Conservation (phyloP, 495 filamentous ascomycete species). For the Barbatosphaeria neglecta region DNA sequence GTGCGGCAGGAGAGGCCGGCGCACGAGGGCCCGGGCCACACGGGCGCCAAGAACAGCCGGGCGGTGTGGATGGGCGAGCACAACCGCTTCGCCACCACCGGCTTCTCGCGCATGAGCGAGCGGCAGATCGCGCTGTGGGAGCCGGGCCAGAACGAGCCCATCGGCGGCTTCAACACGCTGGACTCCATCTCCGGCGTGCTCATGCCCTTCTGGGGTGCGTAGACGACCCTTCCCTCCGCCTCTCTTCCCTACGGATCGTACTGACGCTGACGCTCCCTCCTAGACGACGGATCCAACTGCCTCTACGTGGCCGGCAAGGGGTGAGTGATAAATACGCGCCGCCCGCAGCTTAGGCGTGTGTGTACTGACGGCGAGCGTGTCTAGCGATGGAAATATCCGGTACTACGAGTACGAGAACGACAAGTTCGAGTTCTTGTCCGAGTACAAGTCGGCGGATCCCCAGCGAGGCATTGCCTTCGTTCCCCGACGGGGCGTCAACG, state of each 20-base stretch:
- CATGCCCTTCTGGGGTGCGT: conserved; percentile 93
- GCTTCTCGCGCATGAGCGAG: conserved; percentile 97
- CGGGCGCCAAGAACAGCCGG: conserved; percentile 92
- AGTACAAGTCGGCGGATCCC: conserved; percentile 90
- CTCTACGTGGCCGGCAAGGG: conserved; percentile 94
- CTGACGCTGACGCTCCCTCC: conserved; percentile 14
- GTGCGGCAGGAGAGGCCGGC: conserved; percentile 81
- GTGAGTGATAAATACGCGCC: conserved; percentile 36
- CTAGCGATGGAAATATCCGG: conserved; percentile 91
- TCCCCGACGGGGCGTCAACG: conserved; percentile 88
- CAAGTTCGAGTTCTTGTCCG: conserved; percentile 90
- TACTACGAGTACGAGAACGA: conserved; percentile 97
- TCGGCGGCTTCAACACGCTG: conserved; percentile 76
- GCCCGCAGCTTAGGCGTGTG: background rate
- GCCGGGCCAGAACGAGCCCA: conserved; percentile 69
- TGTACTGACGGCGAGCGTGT: background rate
- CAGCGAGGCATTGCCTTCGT: conserved; percentile 92
- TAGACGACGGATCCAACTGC: conserved; percentile 79
- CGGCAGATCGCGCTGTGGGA: conserved; percentile 94
- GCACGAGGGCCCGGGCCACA: conserved; percentile 75
- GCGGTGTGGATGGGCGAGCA: conserved; percentile 94
- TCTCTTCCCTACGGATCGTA: background rate
- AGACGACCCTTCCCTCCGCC: too few species aligned
- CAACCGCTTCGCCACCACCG: conserved; percentile 87
- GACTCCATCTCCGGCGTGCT: conserved; percentile 95